Evolutionary conservation across 2,329 filamentous ascomycete species (phyloP).

Genomic region (Fusarium brachygibbosum): DNA sequence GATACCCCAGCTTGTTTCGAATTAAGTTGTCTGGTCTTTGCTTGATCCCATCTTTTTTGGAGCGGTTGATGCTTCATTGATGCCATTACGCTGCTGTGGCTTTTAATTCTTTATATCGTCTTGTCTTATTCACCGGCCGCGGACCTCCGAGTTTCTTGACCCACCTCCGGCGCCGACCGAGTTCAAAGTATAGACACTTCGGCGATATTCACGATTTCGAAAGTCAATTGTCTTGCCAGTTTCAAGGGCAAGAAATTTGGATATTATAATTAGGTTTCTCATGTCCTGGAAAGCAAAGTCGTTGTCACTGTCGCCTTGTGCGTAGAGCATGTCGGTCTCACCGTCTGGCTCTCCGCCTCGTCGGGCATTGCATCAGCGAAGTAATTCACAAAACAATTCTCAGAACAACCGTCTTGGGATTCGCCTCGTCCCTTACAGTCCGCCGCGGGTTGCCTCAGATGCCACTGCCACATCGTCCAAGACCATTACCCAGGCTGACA

Average conservation of each 20-base stretch:
- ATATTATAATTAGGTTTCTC: conserved; percentile 19
- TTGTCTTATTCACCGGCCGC: conserved; percentile 30
- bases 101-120: conserved; percentile 32
- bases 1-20: conserved; percentile 29
- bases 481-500: conserved; percentile 46
- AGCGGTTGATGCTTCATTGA: conserved; percentile 32
- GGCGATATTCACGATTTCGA: conserved; percentile 14
- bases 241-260: conserved; percentile 17
- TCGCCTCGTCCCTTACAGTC: conserved; percentile 57
- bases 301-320: conserved; percentile 44
- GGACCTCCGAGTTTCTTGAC: conserved; percentile 33
- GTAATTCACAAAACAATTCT: conserved; percentile 49
- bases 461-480: conserved; percentile 45
- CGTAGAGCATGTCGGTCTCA: conserved; percentile 53
- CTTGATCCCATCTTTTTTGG: conserved; percentile 11
- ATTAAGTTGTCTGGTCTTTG: conserved; percentile 26
- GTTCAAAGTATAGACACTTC: conserved; percentile 17
- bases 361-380: conserved; percentile 50
- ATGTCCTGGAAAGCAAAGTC: conserved; percentile 42
- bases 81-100: conserved; percentile 21
- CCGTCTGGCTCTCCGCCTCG: conserved; percentile 50
- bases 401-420: conserved; percentile 53
- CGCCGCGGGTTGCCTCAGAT: conserved; percentile 54
- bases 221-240: conserved; percentile 31
- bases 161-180: conserved; percentile 37